phyloP scores from a whole-genome alignment of 345 rosid genomes.

The Camelina sativa region DNA sequence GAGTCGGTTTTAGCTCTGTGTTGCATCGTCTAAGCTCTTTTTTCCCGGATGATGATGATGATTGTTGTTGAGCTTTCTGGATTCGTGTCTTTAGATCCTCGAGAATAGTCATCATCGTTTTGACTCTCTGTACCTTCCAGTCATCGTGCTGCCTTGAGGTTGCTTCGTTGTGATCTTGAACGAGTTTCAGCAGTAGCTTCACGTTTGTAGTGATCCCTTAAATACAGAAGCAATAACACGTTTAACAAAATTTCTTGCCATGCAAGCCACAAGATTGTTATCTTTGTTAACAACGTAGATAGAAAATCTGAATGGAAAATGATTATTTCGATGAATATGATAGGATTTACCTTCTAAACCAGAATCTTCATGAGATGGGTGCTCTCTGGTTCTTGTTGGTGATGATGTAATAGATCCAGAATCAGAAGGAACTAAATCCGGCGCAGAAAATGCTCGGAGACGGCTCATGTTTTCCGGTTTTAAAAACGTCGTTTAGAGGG shows the following conservation, averaged over 20 bases:
- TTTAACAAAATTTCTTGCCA: conserved; percentile 8
- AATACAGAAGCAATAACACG: background rate
- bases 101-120: conserved; percentile 72
- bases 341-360: conserved; percentile 55
- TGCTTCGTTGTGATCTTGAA: conserved; percentile 74
- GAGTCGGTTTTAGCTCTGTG: conserved; percentile 64
- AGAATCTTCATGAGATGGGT: conserved; percentile 44
- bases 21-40: conserved; percentile 74
- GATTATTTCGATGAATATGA: background rate
- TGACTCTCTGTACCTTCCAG: conserved; percentile 59
- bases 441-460: conserved; percentile 55
- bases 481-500: conserved; percentile 1
- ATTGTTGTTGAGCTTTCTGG: conserved; percentile 65
- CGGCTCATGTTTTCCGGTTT: conserved; percentile 37
- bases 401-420: conserved; percentile 31
- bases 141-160: conserved; percentile 54
- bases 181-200: conserved; percentile 67
- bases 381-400: conserved; percentile 28
- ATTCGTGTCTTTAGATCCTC: conserved; percentile 71
- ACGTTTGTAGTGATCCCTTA: conserved; percentile 65
- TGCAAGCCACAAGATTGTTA: conserved; percentile 11
- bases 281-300: background rate
- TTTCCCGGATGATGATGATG: conserved; percentile 33
- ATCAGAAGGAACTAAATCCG: conserved; percentile 48
- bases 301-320: background rate